phyloP scores from a whole-genome alignment of 1,284 basidiomycete species.

The Apiotrichum gracile region DNA sequence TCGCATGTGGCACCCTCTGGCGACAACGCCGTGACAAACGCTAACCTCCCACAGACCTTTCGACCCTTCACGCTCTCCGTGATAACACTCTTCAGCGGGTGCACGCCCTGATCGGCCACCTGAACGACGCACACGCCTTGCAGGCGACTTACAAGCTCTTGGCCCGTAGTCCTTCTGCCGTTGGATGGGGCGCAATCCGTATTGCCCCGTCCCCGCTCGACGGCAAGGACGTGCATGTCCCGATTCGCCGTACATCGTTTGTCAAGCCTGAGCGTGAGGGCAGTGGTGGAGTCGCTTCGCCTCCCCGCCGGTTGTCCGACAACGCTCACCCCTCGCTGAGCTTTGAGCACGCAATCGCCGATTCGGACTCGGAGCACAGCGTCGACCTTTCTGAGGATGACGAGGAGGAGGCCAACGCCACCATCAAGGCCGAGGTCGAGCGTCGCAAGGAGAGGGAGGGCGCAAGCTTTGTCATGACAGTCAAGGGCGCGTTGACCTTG shows the following conservation, averaged over 20 bases:
- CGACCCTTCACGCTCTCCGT: conserved; percentile 43
- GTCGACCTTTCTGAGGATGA: conserved; percentile 30
- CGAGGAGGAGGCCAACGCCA: conserved; percentile 34
- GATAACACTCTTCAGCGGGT: conserved; percentile 44
- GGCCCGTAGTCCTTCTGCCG: conserved; percentile 29
- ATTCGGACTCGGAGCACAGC: conserved; percentile 21
- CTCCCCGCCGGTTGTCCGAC: neutral
- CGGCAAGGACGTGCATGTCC: conserved; percentile 14
- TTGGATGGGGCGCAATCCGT: conserved; percentile 42
- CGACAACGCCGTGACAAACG: neutral
- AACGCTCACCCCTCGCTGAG: neutral
- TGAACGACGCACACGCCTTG: conserved; percentile 30
- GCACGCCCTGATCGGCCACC: conserved; percentile 38
- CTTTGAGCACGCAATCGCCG: conserved; percentile 15
- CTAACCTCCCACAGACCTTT: conserved; percentile 33
- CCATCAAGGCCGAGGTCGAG: conserved; percentile 35
- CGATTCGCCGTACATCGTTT: conserved; percentile 24
- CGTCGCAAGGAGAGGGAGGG: conserved; percentile 35
- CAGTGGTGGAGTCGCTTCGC: conserved; percentile 2
- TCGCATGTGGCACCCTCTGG: too few species aligned
- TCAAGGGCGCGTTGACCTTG: conserved; percentile 40
- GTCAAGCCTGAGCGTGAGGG: conserved; percentile 18
- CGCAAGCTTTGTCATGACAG: conserved; percentile 35
- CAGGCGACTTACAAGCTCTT: conserved; percentile 40
- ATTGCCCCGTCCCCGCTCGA: conserved; percentile 29